These are phyloP conservation scores for Dicorynia guianensis DNA, from an alignment of 306 rosid species.

Conservation along the genomic window DNA sequence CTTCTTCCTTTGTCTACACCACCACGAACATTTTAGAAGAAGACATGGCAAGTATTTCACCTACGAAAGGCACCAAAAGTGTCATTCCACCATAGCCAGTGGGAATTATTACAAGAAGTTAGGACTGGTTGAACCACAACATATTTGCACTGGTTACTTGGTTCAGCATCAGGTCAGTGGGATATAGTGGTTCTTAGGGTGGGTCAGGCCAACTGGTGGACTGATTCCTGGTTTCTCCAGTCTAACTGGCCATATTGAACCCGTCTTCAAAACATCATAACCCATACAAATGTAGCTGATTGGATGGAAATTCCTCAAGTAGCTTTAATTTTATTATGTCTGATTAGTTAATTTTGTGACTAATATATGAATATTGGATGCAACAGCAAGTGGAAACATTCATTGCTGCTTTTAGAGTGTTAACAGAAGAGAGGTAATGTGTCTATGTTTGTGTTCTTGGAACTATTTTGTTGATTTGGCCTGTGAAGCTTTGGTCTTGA, in stretches of 20 bases:
- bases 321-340: constrained; percentile 1
- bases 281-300: constrained; percentile 10
- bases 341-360: not conserved
- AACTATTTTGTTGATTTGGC: constrained; percentile 33
- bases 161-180: too few species aligned
- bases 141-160: too few species aligned
- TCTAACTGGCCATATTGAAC: not conserved
- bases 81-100: too few species aligned
- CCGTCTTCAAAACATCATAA: constrained; percentile 5
- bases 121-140: not conserved
- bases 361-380: constrained; percentile 50
- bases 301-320: constrained; percentile 18
- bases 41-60: too few species aligned
- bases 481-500: constrained; percentile 27
- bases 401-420: constrained; percentile 69
- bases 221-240: not conserved
- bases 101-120: too few species aligned
- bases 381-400: constrained; percentile 80
- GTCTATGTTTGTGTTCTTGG: constrained; percentile 27
- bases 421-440: constrained; percentile 86
- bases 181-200: not conserved
- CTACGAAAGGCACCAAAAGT: too few species aligned
- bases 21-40: too few species aligned
- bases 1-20: too few species aligned
- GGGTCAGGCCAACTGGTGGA: not conserved